phyloP scores from a whole-genome alignment of 768 basidiomycete species.

The Suillus ampliporus region DNA sequence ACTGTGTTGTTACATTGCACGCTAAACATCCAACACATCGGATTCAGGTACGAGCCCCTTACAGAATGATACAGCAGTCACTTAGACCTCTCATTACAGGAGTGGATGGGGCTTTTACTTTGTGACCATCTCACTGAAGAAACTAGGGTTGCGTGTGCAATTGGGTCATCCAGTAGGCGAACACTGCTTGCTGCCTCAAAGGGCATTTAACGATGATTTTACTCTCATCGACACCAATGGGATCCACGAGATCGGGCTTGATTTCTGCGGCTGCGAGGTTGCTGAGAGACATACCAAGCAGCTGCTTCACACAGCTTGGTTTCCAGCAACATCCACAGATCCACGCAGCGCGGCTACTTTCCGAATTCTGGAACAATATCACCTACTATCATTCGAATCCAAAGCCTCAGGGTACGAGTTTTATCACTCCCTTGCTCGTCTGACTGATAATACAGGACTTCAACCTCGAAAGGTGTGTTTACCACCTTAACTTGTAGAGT shows the following conservation, averaged over 20 bases:
- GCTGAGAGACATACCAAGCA: constrained; percentile 18
- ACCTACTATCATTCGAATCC: constrained; percentile 33
- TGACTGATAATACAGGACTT: constrained; percentile 19
- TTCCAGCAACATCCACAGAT: constrained; percentile 14
- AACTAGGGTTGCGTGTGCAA: constrained; percentile 24
- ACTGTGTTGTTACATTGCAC: too few species aligned
- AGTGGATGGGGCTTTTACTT: constrained; percentile 26
- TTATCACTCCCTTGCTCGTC: constrained; percentile 26
- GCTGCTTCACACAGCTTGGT: constrained; percentile 2
- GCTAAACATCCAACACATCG: too few species aligned
- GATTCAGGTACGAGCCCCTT: too few species aligned
- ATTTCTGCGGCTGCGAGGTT: constrained; percentile 34
- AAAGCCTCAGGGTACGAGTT: constrained; percentile 36
- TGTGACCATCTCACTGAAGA: constrained; percentile 16
- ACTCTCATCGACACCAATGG: constrained; percentile 21
- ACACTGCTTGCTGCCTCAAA: constrained; percentile 15
- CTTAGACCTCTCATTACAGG: too few species aligned
- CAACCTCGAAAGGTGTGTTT: not conserved
- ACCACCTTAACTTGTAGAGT: too few species aligned
- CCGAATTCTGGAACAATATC: constrained; percentile 27
- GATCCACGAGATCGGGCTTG: constrained; percentile 19
- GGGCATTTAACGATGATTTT: constrained; percentile 25
- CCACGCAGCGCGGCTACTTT: constrained; percentile 34
- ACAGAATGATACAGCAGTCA: too few species aligned
- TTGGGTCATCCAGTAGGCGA: constrained; percentile 23